A percentile compares a stretch with the other conserved stretches of the same genome.
Evolutionary conservation across 2,329 filamentous ascomycete genomes (phyloP).

Genomic region (Fusarium concolor): DNA sequence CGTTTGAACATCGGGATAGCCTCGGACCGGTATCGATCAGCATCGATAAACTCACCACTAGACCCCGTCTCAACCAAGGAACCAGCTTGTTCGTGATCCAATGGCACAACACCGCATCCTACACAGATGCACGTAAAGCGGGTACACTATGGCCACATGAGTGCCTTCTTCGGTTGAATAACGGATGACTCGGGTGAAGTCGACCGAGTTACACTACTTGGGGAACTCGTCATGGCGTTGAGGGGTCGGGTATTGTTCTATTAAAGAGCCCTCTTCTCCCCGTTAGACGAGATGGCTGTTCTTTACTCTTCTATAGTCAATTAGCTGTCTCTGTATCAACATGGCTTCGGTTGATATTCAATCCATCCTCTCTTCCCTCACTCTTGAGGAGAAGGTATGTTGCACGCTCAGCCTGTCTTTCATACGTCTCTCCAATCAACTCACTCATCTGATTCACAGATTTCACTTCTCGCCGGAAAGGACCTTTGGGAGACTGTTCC

Average conservation of each 20-base stretch:
- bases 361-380: constrained; percentile 46
- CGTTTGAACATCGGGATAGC: constrained; percentile 34
- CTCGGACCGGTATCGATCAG: constrained; percentile 17
- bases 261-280: constrained; percentile 40
- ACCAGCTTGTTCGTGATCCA: constrained; percentile 21
- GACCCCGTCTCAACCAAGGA: constrained; percentile 21
- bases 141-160: constrained; percentile 38
- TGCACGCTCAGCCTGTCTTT: not conserved
- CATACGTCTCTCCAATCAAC: not conserved
- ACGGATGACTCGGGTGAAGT: constrained; percentile 27
- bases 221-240: constrained; percentile 22
- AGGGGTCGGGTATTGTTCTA: constrained; percentile 21
- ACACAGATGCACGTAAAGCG: constrained; percentile 34
- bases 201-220: constrained; percentile 4
- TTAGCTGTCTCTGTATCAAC: constrained; percentile 17
- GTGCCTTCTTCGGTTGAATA: constrained; percentile 34
- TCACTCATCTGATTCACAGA: constrained; percentile 17
- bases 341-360: constrained; percentile 45
- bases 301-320: constrained; percentile 16
- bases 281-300: constrained; percentile 19
- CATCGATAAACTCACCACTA: constrained; percentile 9
- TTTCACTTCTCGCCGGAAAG: constrained; percentile 44
- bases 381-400: constrained; percentile 49
- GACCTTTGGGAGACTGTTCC: constrained; percentile 46
- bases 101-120: constrained; percentile 37